Percentiles rank a stretch among this genome's conserved stretches.
These are phyloP conservation scores for Smittium mucronatum DNA, from an alignment of 371 early-diverging fungal species.

Conservation along the genomic window DNA sequence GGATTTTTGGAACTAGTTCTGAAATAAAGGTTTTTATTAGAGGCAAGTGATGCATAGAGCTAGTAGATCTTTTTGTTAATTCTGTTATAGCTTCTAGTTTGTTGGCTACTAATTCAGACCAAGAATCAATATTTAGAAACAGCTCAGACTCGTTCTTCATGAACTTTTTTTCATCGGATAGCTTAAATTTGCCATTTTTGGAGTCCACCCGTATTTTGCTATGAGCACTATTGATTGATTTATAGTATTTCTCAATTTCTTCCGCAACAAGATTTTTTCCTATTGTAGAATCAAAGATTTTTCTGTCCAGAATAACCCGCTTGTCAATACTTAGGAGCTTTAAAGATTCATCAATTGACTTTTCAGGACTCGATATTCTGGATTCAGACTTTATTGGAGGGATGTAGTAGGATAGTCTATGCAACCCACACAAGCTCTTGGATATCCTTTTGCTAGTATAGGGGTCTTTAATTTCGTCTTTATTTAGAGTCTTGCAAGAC, in stretches of 20 bases:
- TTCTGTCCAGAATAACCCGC: neutral
- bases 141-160: neutral
- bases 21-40: neutral
- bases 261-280: neutral
- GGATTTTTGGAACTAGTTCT: neutral
- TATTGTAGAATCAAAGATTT: neutral
- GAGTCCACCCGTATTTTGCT: neutral
- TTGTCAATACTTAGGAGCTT: neutral
- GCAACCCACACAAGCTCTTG: constrained; percentile 52
- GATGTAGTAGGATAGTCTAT: constrained; percentile 51
- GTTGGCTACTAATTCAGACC: neutral
- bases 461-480: constrained; percentile 49
- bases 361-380: neutral
- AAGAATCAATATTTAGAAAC: neutral
- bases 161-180: neutral
- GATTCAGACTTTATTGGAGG: constrained; percentile 31
- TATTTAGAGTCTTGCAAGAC: constrained; percentile 55
- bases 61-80: neutral
- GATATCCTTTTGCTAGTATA: constrained; percentile 60
- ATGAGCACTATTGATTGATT: neutral
- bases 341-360: neutral
- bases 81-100: neutral
- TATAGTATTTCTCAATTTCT: neutral
- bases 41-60: neutral
- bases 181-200: neutral